Base-by-base conservation (phyloP, 768 basidiomycete genomes). In the Gymnopilus dilepis region DNA sequence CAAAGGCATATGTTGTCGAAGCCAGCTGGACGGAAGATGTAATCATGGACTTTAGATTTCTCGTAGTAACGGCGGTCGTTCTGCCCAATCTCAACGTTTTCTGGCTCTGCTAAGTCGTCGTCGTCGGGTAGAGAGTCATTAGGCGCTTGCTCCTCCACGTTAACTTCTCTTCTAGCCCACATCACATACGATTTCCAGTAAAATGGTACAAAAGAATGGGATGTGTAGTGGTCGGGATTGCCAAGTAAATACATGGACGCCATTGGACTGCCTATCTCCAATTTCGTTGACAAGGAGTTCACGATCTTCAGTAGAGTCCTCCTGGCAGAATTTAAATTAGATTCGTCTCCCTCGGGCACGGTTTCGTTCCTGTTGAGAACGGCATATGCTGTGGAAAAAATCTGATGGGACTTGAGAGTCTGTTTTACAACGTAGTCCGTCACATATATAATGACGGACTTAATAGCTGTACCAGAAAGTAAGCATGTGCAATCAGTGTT, bases 401-500 rank as follows among this genome's bases (percentile, higher is more conserved):
- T 70, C 15, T 66, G 66, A 66, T 78, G 70, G 0, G 76, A 78
- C 47, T 80, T 82, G 9, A 83, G 60, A 2, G 65, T 42, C 0
- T 68, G 43, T 63, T 83, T 83, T 0, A 77, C 80, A 0, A 82
- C 71, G 64, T 83, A 83, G 37, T 83, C 78, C 5, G 79, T 70
- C 0, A 80, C 70, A 68, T 80, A 81, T 21, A 72, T 65, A 0
- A 80, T 59, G 3, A 78, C 69, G 17, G 76, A 71, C 53, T 79
- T 78, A 1, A 82, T 70, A 0, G 75, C 67, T 5, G 79, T 81
- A 0, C 79, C 79, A 19, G 77, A 79, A n/a, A 74, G 52, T 1
- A 81, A 53, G 56, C 73, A 73, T 0, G 77, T 76, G 0, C 77
- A 71, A 67, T 80, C 78, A 6, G 77, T 75, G 52, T 81, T 81